A percentile compares a stretch with the other conserved stretches of the same genome.
phyloP scores from a whole-genome alignment of 2,329 filamentous ascomycete genomes.

The Pseudogymnoascus pannorum region DNA sequence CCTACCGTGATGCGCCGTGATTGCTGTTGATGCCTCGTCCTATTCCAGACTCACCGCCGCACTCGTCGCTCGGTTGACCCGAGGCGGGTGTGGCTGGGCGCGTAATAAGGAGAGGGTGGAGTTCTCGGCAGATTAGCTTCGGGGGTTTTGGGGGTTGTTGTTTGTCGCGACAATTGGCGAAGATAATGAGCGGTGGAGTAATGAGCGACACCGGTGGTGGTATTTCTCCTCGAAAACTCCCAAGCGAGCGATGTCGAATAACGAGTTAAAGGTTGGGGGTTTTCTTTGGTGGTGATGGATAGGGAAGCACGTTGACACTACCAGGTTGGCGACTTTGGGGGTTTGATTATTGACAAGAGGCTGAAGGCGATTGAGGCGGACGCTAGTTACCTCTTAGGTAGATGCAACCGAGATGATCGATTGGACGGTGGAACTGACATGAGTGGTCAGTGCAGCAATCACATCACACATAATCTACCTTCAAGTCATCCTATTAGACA shows the following conservation, averaged over 20 bases:
- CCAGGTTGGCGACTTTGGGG: neutral
- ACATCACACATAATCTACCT: conserved; percentile 9
- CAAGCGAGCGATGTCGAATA: neutral
- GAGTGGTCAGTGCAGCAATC: conserved; percentile 8
- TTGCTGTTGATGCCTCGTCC: conserved; percentile 10
- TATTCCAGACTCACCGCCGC: neutral
- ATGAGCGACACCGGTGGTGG: neutral
- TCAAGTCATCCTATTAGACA: neutral
- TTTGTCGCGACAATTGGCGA: conserved; percentile 2
- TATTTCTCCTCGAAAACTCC: neutral
- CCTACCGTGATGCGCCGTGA: conserved; percentile 10
- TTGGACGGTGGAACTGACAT: conserved; percentile 8
- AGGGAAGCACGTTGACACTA: neutral
- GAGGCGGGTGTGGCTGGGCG: conserved; percentile 9
- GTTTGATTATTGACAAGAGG: conserved; percentile 6
- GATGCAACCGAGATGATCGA: conserved; percentile 11
- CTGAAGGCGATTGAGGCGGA: conserved; percentile 9
- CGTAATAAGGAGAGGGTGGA: conserved; percentile 9
- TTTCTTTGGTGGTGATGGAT: neutral
- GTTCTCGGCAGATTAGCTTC: conserved; percentile 8
- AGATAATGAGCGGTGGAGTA: neutral
- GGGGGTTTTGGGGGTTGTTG: neutral
- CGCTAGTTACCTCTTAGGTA: no score
- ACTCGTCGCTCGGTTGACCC: conserved; percentile 6
- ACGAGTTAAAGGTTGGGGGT: neutral